phyloP scores from a whole-genome alignment of 2,329 filamentous ascomycete genomes.

The Botrytis pseudocinerea region DNA sequence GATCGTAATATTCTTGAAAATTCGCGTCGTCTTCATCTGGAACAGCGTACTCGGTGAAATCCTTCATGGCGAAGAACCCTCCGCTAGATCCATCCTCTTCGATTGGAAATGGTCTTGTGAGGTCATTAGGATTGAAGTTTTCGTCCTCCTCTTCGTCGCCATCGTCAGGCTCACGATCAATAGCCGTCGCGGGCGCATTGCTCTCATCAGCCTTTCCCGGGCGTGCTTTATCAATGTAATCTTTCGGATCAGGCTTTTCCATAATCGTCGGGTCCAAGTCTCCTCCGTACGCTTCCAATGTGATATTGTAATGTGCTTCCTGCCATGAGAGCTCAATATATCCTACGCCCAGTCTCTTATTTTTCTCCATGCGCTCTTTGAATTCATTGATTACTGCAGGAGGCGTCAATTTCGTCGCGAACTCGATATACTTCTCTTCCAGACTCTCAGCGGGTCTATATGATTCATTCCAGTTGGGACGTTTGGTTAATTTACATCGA shows the following conservation, averaged over 20 bases:
- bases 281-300: background rate
- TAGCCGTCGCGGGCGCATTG: background rate
- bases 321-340: slow-evolving; percentile 18
- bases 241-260: background rate
- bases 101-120: background rate
- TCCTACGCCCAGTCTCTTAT: background rate
- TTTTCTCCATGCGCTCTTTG: background rate
- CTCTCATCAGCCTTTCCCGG: background rate
- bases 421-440: background rate
- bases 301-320: slow-evolving; percentile 3
- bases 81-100: slow-evolving; percentile 27
- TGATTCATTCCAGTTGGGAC: background rate
- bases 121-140: background rate
- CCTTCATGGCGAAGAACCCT: slow-evolving; percentile 33
- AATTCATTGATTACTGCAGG: background rate
- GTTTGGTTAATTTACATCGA: background rate
- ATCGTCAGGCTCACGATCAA: background rate
- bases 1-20: slow-evolving; percentile 24
- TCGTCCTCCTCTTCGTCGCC: slow-evolving; percentile 3
- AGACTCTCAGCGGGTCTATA: background rate
- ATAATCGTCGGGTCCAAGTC: background rate
- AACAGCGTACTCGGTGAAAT: slow-evolving; percentile 26
- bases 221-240: background rate
- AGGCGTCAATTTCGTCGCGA: background rate
- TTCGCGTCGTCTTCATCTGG: slow-evolving; percentile 16